Conservation (phyloP, 306 rosid species). For the Sechiopsis laciniata region DNA sequence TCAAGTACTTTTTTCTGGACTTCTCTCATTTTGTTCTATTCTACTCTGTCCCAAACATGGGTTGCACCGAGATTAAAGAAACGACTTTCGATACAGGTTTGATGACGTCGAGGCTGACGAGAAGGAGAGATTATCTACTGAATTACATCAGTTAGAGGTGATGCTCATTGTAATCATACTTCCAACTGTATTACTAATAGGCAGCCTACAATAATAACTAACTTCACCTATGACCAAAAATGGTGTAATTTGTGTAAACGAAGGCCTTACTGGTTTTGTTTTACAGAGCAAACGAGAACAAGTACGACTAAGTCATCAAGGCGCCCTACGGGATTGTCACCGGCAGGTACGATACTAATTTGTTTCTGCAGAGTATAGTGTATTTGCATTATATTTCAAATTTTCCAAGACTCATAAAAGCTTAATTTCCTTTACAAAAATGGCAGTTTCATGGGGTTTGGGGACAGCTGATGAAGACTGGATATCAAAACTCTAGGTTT, state of each 20-base stretch:
- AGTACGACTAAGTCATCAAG: constrained; percentile 64
- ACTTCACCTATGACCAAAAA: neutral
- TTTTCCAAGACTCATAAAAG: neutral
- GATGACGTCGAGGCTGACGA: constrained; percentile 44
- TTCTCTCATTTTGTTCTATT: neutral
- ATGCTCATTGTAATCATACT: constrained; percentile 24
- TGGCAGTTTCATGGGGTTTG: constrained; percentile 78
- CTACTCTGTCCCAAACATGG: neutral
- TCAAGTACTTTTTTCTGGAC: constrained; percentile 41
- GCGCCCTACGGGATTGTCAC: constrained; percentile 65
- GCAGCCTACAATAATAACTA: neutral
- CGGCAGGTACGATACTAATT: constrained; percentile 44
- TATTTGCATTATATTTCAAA: neutral
- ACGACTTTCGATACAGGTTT: constrained; percentile 38
- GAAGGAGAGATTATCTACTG: constrained; percentile 41
- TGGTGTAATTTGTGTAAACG: constrained; percentile 4
- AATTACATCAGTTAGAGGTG: constrained; percentile 59
- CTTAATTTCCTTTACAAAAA: neutral
- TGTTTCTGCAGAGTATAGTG: neutral
- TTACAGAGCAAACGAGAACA: constrained; percentile 53
- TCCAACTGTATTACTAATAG: neutral
- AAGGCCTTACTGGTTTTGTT: constrained; percentile 17
- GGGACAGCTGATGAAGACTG: constrained; percentile 99
- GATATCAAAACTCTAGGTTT: constrained; percentile 93
- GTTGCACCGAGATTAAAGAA: constrained; percentile 13